Evolutionary conservation across 371 early-diverging fungal species (phyloP), one percentile per base, ranked within the genome.

Genomic region (Circinella minor): DNA sequence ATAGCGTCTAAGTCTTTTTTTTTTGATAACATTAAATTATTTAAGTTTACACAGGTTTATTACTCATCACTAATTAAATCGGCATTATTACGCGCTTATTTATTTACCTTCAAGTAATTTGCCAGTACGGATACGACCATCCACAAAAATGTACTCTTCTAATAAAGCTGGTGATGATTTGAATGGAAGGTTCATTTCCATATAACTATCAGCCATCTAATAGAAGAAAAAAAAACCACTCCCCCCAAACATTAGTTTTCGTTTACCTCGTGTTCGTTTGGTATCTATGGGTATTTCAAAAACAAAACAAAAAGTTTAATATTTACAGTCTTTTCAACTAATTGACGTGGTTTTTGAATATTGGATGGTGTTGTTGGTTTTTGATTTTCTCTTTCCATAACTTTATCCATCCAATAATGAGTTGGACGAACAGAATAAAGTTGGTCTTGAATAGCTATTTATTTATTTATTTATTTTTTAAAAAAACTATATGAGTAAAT

Each of bases 71-170:
- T 18, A 8, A 55, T 10, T 55, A 4, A 4, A 55, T 20, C 15
- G 27, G 27, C 27, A 27, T 27, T 27, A 27, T n/a, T n/a, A 15
- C 55, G 1, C 20, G 1, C 10, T 13, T 27, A 18, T 34, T n/a
- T 34, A 4, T 17, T 61, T 67, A 71, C 73, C 83, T 81, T 91
- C 91, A 47, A 91, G 73, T 17, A 91, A 71, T 68, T 89, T 90
- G 48, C 91, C 92, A 15, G 88, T 79, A 47, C 90, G 80, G 48
- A 90, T 86, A n/a, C 76, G 74, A 46, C 94, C 94, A 67, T 89
- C 85, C 18, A 85, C 78, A 77, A 88, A 91, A 69, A 95, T 77
- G 74, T 98, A 97, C 49, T 94, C 90, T 37, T 96, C 95, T 60
- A 90, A 74, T 15, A 96, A 80, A 10, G 78, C 77, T 13, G 92